These are phyloP conservation scores for Penicillium sp. DNA, from an alignment of 2,329 filamentous ascomycete species.

Conservation along the genomic window DNA sequence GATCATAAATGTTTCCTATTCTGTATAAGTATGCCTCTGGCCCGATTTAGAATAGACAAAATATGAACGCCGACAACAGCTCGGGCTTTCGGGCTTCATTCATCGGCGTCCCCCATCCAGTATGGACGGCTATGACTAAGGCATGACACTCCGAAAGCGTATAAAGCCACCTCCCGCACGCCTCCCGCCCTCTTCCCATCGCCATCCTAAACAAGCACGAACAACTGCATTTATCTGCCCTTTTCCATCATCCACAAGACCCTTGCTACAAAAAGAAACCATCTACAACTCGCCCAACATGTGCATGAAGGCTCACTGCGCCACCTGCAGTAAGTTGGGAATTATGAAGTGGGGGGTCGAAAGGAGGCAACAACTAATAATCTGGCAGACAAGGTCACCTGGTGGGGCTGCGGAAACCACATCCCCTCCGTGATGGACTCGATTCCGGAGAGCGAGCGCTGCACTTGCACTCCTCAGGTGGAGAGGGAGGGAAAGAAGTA, in stretches of 20 bases:
- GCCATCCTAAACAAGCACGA: background rate
- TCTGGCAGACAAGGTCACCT: slow-evolving; percentile 62
- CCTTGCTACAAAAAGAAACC: background rate
- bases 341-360: background rate
- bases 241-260: background rate
- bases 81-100: slow-evolving; percentile 37
- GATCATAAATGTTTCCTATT: background rate
- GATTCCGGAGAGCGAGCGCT: slow-evolving; percentile 65
- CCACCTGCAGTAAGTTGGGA: slow-evolving; percentile 63
- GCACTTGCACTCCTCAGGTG: slow-evolving; percentile 69
- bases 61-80: slow-evolving; percentile 15
- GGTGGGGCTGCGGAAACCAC: slow-evolving; percentile 71
- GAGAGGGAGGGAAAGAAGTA: slow-evolving; percentile 67
- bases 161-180: slow-evolving; percentile 26
- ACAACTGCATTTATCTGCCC: background rate
- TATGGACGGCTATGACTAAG: slow-evolving; percentile 33
- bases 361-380: slow-evolving; percentile 14
- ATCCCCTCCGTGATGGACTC: slow-evolving; percentile 66
- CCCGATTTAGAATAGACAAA: background rate
- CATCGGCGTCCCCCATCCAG: slow-evolving; percentile 25
- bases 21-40: background rate
- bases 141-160: slow-evolving; percentile 10
- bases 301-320: slow-evolving; percentile 70
- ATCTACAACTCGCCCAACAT: slow-evolving; percentile 49
- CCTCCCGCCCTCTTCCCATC: slow-evolving; percentile 4